Evolutionary conservation across 1,139 yeast genomes (phyloP).

Genomic region (Yamadazyma siamensis): DNA sequence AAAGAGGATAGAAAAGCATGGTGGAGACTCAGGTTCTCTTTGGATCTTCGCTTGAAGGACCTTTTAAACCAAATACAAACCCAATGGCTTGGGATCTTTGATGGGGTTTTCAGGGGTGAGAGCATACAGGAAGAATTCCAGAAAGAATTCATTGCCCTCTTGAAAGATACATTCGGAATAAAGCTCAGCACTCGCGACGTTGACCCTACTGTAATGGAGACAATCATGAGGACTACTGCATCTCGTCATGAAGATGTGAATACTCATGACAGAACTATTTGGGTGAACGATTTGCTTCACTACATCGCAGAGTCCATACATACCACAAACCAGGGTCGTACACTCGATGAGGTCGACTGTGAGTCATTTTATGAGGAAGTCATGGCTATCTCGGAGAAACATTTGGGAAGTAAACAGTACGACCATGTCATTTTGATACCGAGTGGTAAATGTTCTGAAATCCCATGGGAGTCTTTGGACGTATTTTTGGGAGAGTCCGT

Average conservation of each 20-base stretch:
- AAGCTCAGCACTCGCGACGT: no score
- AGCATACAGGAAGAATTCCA: conserved; percentile 6
- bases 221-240: no score
- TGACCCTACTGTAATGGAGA: neutral
- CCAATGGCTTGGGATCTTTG: conserved; percentile 81
- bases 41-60: conserved; percentile 55
- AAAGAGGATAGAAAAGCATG: conserved; percentile 64
- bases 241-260: no score
- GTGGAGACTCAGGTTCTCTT: conserved; percentile 70
- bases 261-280: conserved; percentile 3
- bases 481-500: conserved; percentile 53
- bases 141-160: conserved; percentile 6
- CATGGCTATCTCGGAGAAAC: no score
- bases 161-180: neutral
- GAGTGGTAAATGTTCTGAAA: conserved; percentile 55
- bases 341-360: conserved; percentile 59
- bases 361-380: conserved; percentile 36
- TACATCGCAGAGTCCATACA: conserved; percentile 62
- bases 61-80: conserved; percentile 60
- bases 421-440: conserved; percentile 67
- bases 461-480: conserved; percentile 89
- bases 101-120: conserved; percentile 47
- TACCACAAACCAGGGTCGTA: no score
- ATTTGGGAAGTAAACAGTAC: neutral
- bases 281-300: conserved; percentile 56